Evolutionary conservation across 2,329 filamentous ascomycete species (phyloP).

Genomic region (Calonectria montana): DNA sequence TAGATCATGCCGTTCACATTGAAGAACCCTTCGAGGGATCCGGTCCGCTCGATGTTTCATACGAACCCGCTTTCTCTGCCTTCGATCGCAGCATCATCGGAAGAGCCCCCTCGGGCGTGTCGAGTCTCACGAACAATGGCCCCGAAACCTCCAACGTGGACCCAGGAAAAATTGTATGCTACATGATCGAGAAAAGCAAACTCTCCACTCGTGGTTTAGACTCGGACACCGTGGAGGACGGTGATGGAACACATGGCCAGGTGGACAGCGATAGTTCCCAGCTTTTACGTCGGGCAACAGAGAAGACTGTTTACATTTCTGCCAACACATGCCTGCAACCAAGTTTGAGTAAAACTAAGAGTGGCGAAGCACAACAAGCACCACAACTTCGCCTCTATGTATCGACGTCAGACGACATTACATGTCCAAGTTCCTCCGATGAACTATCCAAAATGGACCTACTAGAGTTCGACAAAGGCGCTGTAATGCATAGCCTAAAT

Average conservation of each 20-base stretch:
- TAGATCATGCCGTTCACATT: slow-evolving; percentile 23
- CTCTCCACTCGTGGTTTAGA: slow-evolving; percentile 36
- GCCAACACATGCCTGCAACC: slow-evolving; percentile 90
- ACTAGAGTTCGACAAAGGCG: slow-evolving; percentile 73
- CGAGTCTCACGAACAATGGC: slow-evolving; percentile 72
- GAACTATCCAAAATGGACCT: slow-evolving; percentile 40
- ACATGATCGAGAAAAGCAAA: slow-evolving; percentile 45
- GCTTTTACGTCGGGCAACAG: slow-evolving; percentile 44
- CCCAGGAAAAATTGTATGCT: slow-evolving; percentile 68
- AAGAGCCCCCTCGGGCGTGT: slow-evolving; percentile 64
- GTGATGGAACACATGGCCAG: not conserved
- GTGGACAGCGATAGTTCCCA: not conserved
- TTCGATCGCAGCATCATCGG: slow-evolving; percentile 74
- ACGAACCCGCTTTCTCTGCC: slow-evolving; percentile 70
- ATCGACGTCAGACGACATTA: slow-evolving; percentile 61
- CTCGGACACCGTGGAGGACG: slow-evolving; percentile 27
- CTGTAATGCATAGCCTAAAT: slow-evolving; percentile 72
- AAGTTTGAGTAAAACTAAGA: slow-evolving; percentile 42
- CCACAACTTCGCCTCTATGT: slow-evolving; percentile 85
- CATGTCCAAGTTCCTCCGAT: slow-evolving; percentile 42
- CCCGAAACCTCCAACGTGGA: slow-evolving; percentile 68
- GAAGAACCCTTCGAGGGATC: slow-evolving; percentile 26
- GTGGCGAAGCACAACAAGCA: slow-evolving; percentile 43
- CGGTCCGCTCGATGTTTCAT: slow-evolving; percentile 49
- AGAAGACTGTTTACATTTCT: slow-evolving; percentile 77